phyloP scores from a whole-genome alignment of 1,284 basidiomycete species.

The Puccinia coronata region DNA sequence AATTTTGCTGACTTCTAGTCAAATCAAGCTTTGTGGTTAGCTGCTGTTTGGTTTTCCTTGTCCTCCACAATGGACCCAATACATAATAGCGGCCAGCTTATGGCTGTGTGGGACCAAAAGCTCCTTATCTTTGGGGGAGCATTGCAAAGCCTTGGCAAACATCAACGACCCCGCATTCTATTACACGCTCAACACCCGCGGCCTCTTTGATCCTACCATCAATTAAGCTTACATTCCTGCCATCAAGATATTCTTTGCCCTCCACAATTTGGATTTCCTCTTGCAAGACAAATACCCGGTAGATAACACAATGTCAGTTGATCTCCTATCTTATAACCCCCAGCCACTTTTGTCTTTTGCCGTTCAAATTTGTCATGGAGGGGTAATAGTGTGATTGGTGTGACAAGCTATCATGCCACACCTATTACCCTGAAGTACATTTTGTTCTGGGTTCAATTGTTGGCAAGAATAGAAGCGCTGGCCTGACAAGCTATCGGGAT shows the following conservation, averaged over 20 bases:
- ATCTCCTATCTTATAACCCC: too few relatives aligned
- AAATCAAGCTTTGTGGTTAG: too few relatives aligned
- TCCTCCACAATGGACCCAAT: neutral
- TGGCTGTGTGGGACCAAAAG: neutral
- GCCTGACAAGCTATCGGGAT: neutral
- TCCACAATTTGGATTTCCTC: neutral
- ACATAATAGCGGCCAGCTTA: neutral
- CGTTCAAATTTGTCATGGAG: neutral
- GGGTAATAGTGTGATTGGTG: conserved; percentile 15
- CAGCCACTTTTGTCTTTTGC: too few relatives aligned
- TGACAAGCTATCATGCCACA: neutral
- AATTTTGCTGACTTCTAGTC: too few relatives aligned
- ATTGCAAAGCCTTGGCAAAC: neutral
- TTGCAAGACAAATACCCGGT: neutral
- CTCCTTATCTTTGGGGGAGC: neutral
- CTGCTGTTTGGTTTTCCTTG: neutral
- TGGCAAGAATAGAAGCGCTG: neutral
- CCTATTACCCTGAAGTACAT: neutral
- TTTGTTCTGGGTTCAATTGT: neutral
- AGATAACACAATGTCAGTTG: too few relatives aligned
- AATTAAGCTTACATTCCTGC: neutral
- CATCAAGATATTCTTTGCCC: neutral
- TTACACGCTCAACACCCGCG: neutral
- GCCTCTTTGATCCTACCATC: neutral
- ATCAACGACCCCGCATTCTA: neutral